Base-by-base conservation (phyloP, 192 early-diverging fungal species). In the Mortierella claussenii region DNA sequence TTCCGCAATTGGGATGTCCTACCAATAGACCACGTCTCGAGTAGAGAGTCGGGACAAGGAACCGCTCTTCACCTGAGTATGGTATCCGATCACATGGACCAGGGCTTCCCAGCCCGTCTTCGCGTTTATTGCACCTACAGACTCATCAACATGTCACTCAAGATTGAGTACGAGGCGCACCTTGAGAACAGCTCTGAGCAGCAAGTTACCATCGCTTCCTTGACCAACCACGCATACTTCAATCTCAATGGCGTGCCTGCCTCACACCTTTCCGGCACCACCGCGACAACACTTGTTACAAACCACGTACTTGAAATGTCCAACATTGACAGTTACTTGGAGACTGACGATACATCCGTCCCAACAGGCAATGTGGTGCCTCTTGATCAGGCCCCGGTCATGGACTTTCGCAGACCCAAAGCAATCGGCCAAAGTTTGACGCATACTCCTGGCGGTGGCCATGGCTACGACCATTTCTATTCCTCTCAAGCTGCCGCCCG, bases 171-270 rank as follows among this genome's bases (percentile, higher is more conserved):
- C 57, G 52, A 71, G 2, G 89, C 83, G 3, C 66, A 62, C 7
- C 20, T 76, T 12, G 73, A 66, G 3, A 27, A 30, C 8, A 11
- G 28, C 7, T 9, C n/a, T 34, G 12, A 28, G 4, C 80, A 83
- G 13, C 70, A 86, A 8, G 54, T 70, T 4, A 93, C 90, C 0
- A 74, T 92, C 40, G 70, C 92, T 12, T 94, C 92, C 46, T 74
- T 96, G 12, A 95, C 96, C 12, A 93, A 91, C 79, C 96, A 97
- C 68, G 80, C 91, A 18, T 97, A 96, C 80, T 96, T 95, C 79
- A 95, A 95, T 69, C 79, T 97, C 32, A 86, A 92, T 36, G 95
- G 96, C 20, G 81, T 89, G 32, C 73, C 73, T 21, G 50, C 81
- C 67, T 10, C 33, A 36, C 12, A 74, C 78, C 11, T 71, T 75